Evolutionary conservation across 768 basidiomycete genomes (phyloP).

Genomic region (Boletus tylopilopsis): DNA sequence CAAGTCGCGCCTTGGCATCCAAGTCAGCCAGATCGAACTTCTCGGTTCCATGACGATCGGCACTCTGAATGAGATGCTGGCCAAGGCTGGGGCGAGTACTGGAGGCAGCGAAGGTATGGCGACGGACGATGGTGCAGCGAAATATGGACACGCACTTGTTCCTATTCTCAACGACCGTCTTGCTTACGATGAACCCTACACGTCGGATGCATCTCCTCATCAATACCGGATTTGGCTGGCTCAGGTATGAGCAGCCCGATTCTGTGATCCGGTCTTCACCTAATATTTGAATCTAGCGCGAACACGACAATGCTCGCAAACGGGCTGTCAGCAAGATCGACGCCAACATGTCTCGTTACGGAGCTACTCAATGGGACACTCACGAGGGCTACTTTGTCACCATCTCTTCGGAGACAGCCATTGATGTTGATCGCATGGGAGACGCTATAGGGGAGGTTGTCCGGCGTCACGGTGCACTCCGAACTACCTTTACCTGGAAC

Average conservation of each 20-base stretch:
- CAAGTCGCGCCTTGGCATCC: constrained; percentile 25
- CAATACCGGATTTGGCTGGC: constrained; percentile 32
- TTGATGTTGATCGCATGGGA: constrained; percentile 27
- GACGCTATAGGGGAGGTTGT: constrained; percentile 26
- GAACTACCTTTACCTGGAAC: constrained; percentile 29
- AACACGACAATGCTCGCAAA: constrained; percentile 28
- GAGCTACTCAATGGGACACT: constrained; percentile 33
- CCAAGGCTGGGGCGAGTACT: constrained; percentile 13
- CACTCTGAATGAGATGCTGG: constrained; percentile 24
- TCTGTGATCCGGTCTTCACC: background rate
- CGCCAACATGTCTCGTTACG: constrained; percentile 29
- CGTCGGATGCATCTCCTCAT: constrained; percentile 24
- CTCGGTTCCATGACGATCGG: constrained; percentile 25
- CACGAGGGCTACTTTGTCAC: constrained; percentile 26
- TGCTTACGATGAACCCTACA: constrained; percentile 31
- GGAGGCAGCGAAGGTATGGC: constrained; percentile 2
- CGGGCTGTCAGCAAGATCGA: constrained; percentile 28
- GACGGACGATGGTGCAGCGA: constrained; percentile 24
- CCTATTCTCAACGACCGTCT: constrained; percentile 30
- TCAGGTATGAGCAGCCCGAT: constrained; percentile 17
- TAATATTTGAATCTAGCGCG: constrained; percentile 12
- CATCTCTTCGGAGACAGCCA: constrained; percentile 18
- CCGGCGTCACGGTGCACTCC: constrained; percentile 28
- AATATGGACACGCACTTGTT: constrained; percentile 27
- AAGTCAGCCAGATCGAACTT: constrained; percentile 22